These are phyloP conservation scores for Jamesozyma gamospora DNA, from an alignment of 805 yeast genomes.

Conservation along the genomic window DNA sequence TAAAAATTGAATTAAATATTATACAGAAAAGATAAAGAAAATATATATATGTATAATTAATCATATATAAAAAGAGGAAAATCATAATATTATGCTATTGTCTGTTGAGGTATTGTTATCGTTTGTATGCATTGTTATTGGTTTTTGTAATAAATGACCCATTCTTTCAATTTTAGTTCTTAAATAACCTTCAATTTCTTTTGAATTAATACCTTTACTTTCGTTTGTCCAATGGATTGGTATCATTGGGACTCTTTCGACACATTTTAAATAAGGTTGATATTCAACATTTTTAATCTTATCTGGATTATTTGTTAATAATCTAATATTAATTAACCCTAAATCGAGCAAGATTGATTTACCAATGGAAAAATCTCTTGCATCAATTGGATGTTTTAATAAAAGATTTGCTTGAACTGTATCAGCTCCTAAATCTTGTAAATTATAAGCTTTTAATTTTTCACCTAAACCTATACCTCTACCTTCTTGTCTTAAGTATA, in stretches of 20 bases:
- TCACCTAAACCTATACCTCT: conserved; percentile 98
- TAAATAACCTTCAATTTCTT: conserved; percentile 86
- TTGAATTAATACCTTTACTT: conserved; percentile 60
- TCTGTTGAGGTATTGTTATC: conserved; percentile 1
- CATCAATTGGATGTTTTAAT: conserved; percentile 95
- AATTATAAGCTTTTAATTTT: conserved; percentile 88
- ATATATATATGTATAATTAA: background rate
- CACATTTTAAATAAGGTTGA: conserved; percentile 59
- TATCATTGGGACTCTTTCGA: conserved; percentile 91
- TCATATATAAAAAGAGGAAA: too few relatives aligned
- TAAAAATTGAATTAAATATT: too few relatives aligned
- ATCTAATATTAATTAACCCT: conserved; percentile 58
- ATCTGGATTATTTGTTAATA: conserved; percentile 92
- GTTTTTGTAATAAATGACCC: conserved; percentile 79
- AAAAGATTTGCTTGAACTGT: conserved; percentile 92
- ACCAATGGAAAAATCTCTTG: conserved; percentile 86
- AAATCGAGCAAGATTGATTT: conserved; percentile 85
- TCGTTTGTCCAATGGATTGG: conserved; percentile 79
- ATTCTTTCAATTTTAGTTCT: conserved; percentile 91
- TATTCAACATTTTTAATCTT: conserved; percentile 94
- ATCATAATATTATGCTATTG: background rate
- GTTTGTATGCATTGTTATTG: conserved; percentile 26
- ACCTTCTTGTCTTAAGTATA: conserved; percentile 94
- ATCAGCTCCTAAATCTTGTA: conserved; percentile 97
- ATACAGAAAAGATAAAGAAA: too few relatives aligned